A percentile compares a stretch with the other conserved stretches of the same genome.
Evolutionary conservation across 345 rosid species (phyloP).

Genomic region (Melastoma malabathricum): DNA sequence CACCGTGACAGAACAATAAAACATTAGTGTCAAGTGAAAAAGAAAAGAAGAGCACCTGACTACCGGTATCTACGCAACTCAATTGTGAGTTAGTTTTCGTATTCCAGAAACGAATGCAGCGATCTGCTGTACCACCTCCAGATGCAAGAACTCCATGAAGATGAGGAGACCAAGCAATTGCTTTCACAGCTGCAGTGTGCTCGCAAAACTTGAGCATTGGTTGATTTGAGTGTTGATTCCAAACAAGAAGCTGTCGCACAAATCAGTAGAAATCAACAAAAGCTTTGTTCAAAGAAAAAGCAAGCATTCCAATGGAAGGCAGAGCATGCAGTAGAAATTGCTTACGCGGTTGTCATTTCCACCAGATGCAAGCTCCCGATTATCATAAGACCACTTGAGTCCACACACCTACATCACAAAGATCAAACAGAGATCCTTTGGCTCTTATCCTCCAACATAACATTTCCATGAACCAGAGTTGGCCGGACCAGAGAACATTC

Average conservation of each 20-base stretch:
- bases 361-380: constrained; percentile 95
- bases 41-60: constrained; percentile 47
- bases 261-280: constrained; percentile 7
- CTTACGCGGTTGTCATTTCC: constrained; percentile 93
- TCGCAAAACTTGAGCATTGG: constrained; percentile 83
- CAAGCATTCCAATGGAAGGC: not conserved
- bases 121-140: constrained; percentile 97
- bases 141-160: constrained; percentile 96
- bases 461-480: too few species aligned
- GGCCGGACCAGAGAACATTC: too few species aligned
- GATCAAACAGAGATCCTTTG: not conserved
- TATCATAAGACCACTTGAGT: constrained; percentile 93
- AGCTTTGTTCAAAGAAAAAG: constrained; percentile 1
- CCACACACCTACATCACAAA: constrained; percentile 66
- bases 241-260: constrained; percentile 68
- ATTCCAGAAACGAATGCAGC: constrained; percentile 98
- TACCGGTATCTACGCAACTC: constrained; percentile 85
- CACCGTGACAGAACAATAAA: not conserved
- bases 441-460: too few species aligned
- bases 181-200: constrained; percentile 98
- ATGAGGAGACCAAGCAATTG: constrained; percentile 99
- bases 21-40: not conserved
- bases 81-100: constrained; percentile 80
- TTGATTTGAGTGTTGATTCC: constrained; percentile 94
- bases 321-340: not conserved